Evolutionary conservation across 2,329 filamentous ascomycete genomes (phyloP).

Genomic region (Fusarium siculi): DNA sequence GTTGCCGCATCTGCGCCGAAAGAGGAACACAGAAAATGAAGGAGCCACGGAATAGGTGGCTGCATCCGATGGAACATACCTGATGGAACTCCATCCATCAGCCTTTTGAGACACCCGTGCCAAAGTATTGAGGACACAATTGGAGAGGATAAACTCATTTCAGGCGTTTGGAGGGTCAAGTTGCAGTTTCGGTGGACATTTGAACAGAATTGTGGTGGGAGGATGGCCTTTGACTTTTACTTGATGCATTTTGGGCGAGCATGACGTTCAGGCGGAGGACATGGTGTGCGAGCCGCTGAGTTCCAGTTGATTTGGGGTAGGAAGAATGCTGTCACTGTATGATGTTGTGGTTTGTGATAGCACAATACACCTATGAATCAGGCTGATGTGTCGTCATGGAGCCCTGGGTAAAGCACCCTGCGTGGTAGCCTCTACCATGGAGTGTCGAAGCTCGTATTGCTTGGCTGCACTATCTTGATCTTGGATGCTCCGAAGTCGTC

Average conservation of each 20-base stretch:
- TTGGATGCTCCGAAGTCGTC: neutral
- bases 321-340: neutral
- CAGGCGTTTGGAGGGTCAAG: neutral
- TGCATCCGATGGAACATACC: neutral
- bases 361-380: neutral
- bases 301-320: neutral
- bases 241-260: neutral
- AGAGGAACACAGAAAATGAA: neutral
- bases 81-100: neutral
- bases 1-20: neutral
- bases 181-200: neutral
- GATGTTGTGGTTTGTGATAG: neutral
- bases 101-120: neutral
- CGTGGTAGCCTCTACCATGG: neutral
- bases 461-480: neutral
- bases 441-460: neutral
- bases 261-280: no score
- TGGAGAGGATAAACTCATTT: neutral
- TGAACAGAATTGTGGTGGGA: neutral
- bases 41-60: neutral
- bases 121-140: neutral
- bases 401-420: neutral
- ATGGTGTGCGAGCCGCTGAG: neutral
- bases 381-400: no score
- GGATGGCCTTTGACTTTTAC: neutral